Percentiles rank a stretch among this genome's conserved stretches.
Evolutionary conservation across 176 grass and related monocot species (phyloP).

Genomic region (Sorghum bicolor): Sorghum_bicolor_NCBIv3 NC_012873.2:58274001-58274500

Average conservation of each 20-base stretch:
- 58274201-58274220: slow-evolving; percentile 3
- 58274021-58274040: background rate
- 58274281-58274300: slow-evolving; percentile 59
- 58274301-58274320: slow-evolving; percentile 62
- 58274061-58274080: background rate
- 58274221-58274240: slow-evolving; percentile 54
- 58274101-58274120: background rate
- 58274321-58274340: slow-evolving; percentile 54
- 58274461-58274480: slow-evolving; percentile 91
- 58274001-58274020: background rate
- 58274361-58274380: slow-evolving; percentile 1
- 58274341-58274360: background rate
- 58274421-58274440: slow-evolving; percentile 58
- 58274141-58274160: background rate
- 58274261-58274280: slow-evolving; percentile 74
- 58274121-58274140: background rate
- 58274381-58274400: background rate
- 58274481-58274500: slow-evolving; percentile 37
- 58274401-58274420: slow-evolving; percentile 71
- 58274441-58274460: slow-evolving; percentile 48
- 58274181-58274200: background rate
- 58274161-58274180: background rate
- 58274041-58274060: background rate
- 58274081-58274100: background rate
- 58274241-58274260: slow-evolving; percentile 62